Evolutionary conservation across 164 flowering plant genomes (phyloP).

Genomic region (Aristolochia fimbriata): DNA sequence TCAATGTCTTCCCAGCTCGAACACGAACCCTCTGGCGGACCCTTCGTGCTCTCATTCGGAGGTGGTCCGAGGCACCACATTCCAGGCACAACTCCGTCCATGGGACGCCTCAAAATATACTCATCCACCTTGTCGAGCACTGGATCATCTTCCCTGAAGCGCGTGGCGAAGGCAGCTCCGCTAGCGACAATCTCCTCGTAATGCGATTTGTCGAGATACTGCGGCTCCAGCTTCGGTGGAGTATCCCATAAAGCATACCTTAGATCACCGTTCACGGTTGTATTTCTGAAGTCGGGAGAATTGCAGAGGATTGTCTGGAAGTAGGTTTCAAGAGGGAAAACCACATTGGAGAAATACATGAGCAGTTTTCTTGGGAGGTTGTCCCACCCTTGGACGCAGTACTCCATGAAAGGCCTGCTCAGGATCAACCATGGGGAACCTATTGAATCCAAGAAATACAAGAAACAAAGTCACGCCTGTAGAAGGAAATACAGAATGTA

Average conservation of each 20-base stretch:
- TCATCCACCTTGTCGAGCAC: slow-evolving; percentile 26
- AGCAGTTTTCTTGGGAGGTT: slow-evolving; percentile 44
- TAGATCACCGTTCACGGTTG: slow-evolving; percentile 23
- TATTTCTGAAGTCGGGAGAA: slow-evolving; percentile 35
- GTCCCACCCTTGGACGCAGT: slow-evolving; percentile 42
- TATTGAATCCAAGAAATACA: slow-evolving; percentile 5
- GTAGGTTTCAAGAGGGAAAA: slow-evolving; percentile 29
- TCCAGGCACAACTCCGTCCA: slow-evolving; percentile 24
- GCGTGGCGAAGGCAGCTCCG: slow-evolving; percentile 31
- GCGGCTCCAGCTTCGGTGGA: slow-evolving; percentile 9
- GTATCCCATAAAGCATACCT: slow-evolving; percentile 16
- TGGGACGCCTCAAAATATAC: slow-evolving; percentile 15
- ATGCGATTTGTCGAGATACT: slow-evolving; percentile 8
- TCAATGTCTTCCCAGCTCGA: slow-evolving; percentile 75
- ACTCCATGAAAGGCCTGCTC: slow-evolving; percentile 34
- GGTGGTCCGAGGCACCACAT: slow-evolving; percentile 23
- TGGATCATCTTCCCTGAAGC: slow-evolving; percentile 15
- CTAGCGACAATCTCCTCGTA: slow-evolving; percentile 10
- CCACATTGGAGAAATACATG: slow-evolving; percentile 38
- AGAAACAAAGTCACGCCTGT: background rate
- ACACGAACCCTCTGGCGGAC: slow-evolving; percentile 56
- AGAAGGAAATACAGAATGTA: too few relatives aligned
- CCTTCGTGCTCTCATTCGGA: slow-evolving; percentile 23
- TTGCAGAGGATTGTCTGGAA: slow-evolving; percentile 52
- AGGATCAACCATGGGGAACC: slow-evolving; percentile 42